Conservation (phyloP, 1,284 basidiomycete genomes). For the Porodaedalea pini region DNA sequence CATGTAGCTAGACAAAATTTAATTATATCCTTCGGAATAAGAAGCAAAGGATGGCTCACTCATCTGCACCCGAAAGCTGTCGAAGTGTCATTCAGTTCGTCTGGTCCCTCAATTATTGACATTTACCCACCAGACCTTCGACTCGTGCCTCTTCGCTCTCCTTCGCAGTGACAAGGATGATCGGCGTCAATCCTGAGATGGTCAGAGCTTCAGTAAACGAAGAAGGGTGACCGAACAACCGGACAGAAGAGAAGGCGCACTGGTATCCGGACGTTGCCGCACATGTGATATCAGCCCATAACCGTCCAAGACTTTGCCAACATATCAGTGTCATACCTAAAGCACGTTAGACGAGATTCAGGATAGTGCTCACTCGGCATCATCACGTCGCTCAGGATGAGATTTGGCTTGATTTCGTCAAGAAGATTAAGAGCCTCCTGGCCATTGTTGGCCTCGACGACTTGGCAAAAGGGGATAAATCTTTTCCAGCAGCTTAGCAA, state of each 20-base stretch:
- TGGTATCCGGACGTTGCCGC: conserved; percentile 22
- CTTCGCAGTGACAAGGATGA: conserved; percentile 31
- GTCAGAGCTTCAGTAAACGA: background rate
- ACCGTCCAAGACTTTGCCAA: conserved; percentile 22
- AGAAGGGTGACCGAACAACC: background rate
- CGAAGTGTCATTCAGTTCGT: background rate
- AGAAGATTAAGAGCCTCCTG: conserved; percentile 34
- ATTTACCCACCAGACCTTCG: conserved; percentile 25
- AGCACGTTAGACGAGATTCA: background rate
- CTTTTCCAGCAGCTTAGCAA: background rate
- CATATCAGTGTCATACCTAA: background rate
- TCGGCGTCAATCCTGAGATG: conserved; percentile 25
- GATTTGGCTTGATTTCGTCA: conserved; percentile 25
- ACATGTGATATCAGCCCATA: conserved; percentile 29
- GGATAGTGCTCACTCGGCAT: conserved; percentile 30
- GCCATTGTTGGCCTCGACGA: conserved; percentile 38
- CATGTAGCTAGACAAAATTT: conserved; percentile 23
- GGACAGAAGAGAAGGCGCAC: conserved; percentile 4
- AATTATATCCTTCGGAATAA: background rate
- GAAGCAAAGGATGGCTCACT: conserved; percentile 19
- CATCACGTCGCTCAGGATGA: conserved; percentile 39
- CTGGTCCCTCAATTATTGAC: background rate
- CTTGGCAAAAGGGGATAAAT: conserved; percentile 32
- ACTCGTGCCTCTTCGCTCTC: conserved; percentile 28
- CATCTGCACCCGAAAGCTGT: conserved; percentile 38